These are phyloP conservation scores for Corylus heterophylla DNA, from an alignment of 306 rosid genomes.

Conservation along the genomic window DNA sequence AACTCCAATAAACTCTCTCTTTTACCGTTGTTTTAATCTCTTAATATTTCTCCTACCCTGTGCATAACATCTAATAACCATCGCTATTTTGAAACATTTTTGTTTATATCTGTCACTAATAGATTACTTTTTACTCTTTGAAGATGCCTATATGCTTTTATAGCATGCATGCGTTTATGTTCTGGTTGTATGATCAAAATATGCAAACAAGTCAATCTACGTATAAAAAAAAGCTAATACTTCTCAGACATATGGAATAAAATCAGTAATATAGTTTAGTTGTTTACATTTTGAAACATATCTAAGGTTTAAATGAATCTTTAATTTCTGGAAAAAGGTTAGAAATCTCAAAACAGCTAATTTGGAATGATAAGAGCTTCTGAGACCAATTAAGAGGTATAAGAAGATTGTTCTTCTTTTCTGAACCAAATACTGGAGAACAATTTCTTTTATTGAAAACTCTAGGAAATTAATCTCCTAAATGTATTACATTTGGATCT, in stretches of 20 bases:
- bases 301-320: not conserved
- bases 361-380: not conserved
- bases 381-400: not conserved
- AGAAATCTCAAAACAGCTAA: not conserved
- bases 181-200: not conserved
- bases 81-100: not conserved
- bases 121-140: not conserved
- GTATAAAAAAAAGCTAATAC: not conserved
- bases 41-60: constrained; percentile 11
- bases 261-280: not conserved
- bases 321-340: not conserved
- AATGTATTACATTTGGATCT: not conserved
- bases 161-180: not conserved
- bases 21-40: constrained; percentile 1
- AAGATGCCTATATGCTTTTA: not conserved
- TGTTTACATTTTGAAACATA: not conserved
- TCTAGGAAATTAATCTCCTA: not conserved
- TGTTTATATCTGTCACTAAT: not conserved
- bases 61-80: constrained; percentile 7
- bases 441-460: not conserved
- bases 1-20: not conserved
- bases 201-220: not conserved
- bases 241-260: not conserved
- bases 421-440: not conserved
- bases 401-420: not conserved